A percentile compares a stretch with the other conserved stretches of the same genome.
These are phyloP conservation scores for Fusarium cicatricum DNA, from an alignment of 2,329 filamentous ascomycete genomes.

Conservation along the genomic window DNA sequence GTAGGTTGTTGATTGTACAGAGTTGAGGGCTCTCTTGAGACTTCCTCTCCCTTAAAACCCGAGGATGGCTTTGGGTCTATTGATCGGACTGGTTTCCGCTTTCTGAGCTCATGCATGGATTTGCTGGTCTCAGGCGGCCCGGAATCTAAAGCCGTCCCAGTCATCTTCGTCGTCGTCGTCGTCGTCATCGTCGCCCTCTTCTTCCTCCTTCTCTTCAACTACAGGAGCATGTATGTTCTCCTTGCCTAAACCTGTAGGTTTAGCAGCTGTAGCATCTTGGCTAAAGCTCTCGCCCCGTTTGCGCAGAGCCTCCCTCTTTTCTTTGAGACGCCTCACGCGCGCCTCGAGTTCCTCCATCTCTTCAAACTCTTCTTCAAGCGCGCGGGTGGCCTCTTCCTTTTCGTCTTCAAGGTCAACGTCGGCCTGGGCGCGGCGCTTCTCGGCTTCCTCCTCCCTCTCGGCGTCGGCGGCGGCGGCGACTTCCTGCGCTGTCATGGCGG, in stretches of 20 bases:
- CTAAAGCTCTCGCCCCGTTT: slow-evolving; percentile 47
- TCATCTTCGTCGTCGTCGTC: slow-evolving; percentile 60
- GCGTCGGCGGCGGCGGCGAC: slow-evolving; percentile 63
- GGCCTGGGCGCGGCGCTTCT: slow-evolving; percentile 60
- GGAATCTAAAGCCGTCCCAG: slow-evolving; percentile 68
- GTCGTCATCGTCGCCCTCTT: slow-evolving; percentile 60
- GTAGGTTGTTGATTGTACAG: slow-evolving; percentile 39
- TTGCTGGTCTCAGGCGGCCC: slow-evolving; percentile 20
- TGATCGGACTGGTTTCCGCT: neutral
- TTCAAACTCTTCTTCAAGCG: slow-evolving; percentile 80
- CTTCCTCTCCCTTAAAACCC: neutral
- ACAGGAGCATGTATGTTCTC: slow-evolving; percentile 42
- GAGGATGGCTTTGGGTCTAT: neutral
- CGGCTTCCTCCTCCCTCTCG: slow-evolving; percentile 59
- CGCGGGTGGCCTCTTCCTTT: slow-evolving; percentile 76
- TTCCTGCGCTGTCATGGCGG: slow-evolving; percentile 71
- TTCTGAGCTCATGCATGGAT: neutral
- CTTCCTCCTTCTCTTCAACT: slow-evolving; percentile 54
- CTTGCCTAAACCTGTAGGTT: slow-evolving; percentile 34
- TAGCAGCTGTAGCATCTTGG: slow-evolving; percentile 39
- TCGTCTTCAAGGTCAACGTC: slow-evolving; percentile 70
- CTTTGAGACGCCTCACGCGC: slow-evolving; percentile 72
- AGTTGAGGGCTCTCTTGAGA: slow-evolving; percentile 15
- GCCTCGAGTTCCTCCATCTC: slow-evolving; percentile 83
- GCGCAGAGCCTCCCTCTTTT: slow-evolving; percentile 73